A percentile compares a stretch with the other conserved stretches of the same genome.
phyloP scores from a whole-genome alignment of 202 grass and related monocot species.

The Digitaria exilis region DNA sequence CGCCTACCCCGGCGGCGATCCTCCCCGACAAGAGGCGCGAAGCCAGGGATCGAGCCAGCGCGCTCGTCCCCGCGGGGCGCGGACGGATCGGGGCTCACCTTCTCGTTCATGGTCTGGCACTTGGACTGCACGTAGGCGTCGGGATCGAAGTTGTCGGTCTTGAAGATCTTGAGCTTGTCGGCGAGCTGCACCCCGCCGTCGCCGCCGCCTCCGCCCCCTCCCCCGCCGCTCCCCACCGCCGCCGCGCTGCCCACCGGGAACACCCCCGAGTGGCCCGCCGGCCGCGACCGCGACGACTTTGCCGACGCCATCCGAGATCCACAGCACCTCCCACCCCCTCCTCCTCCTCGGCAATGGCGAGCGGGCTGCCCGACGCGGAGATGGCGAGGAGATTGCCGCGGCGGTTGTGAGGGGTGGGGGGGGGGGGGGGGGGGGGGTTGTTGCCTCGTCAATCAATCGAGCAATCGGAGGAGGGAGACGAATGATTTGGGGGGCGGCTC shows the following conservation, averaged over 20 bases:
- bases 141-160: conserved; percentile 96
- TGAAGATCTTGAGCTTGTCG: conserved; percentile 99
- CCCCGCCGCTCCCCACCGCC: conserved; percentile 28
- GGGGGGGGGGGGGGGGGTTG: too few species aligned
- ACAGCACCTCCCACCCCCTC: background rate
- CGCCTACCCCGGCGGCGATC: background rate
- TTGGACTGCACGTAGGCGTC: conserved; percentile 98
- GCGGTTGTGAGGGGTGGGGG: too few species aligned
- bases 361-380: conserved; percentile 2
- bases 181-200: conserved; percentile 90
- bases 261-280: conserved; percentile 65
- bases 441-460: conserved; percentile 34
- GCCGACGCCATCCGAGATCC: conserved; percentile 77
- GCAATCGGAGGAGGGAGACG: conserved; percentile 6
- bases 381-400: conserved; percentile 3
- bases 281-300: conserved; percentile 88
- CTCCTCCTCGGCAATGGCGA: conserved; percentile 21
- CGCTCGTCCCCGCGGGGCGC: too few species aligned
- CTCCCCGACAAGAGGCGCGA: background rate
- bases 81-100: conserved; percentile 58
- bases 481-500: conserved; percentile 38
- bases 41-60: too few species aligned
- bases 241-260: conserved; percentile 53
- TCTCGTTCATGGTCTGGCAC: conserved; percentile 97
- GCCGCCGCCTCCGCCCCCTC: conserved; percentile 14